phyloP scores from a whole-genome alignment of 1,284 basidiomycete species.

The Apiotrichum montevideense region DNA sequence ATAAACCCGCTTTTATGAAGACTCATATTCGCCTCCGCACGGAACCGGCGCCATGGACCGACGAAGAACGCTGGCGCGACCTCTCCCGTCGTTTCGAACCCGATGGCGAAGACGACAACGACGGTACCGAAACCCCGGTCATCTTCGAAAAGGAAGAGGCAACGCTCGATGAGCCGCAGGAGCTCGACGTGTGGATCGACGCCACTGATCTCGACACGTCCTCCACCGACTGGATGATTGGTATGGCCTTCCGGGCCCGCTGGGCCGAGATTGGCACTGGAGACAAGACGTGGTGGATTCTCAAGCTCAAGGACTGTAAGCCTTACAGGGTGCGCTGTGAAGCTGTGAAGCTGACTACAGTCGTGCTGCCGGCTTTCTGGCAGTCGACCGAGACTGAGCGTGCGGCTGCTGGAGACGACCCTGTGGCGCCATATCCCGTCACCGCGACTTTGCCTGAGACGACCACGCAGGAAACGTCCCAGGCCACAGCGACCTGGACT shows the following conservation, averaged over 20 bases:
- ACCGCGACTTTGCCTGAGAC: background rate
- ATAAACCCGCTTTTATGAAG: background rate
- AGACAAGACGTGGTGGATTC: constrained; percentile 30
- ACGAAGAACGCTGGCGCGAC: constrained; percentile 28
- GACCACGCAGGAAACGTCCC: too few species aligned
- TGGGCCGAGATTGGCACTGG: constrained; percentile 33
- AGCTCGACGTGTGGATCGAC: constrained; percentile 18
- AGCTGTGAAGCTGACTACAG: constrained; percentile 4
- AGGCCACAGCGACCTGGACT: too few species aligned
- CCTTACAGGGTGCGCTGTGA: background rate
- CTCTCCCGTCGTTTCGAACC: background rate
- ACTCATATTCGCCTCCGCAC: constrained; percentile 25
- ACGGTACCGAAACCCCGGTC: background rate
- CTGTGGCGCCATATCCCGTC: constrained; percentile 3
- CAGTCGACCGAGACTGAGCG: constrained; percentile 10
- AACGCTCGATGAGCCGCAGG: constrained; percentile 20
- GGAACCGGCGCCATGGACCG: constrained; percentile 28
- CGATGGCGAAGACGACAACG: constrained; percentile 6
- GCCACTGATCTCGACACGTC: too few species aligned
- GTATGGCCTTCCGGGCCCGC: constrained; percentile 33
- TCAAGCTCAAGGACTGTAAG: constrained; percentile 39
- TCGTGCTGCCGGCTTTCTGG: constrained; percentile 25
- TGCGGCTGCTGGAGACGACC: background rate
- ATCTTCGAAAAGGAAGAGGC: constrained; percentile 22
- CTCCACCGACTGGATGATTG: constrained; percentile 22